Percentiles rank a stretch among this genome's conserved stretches.
phyloP scores from a whole-genome alignment of 768 basidiomycete genomes.

The Lactarius deliciosus region DNA sequence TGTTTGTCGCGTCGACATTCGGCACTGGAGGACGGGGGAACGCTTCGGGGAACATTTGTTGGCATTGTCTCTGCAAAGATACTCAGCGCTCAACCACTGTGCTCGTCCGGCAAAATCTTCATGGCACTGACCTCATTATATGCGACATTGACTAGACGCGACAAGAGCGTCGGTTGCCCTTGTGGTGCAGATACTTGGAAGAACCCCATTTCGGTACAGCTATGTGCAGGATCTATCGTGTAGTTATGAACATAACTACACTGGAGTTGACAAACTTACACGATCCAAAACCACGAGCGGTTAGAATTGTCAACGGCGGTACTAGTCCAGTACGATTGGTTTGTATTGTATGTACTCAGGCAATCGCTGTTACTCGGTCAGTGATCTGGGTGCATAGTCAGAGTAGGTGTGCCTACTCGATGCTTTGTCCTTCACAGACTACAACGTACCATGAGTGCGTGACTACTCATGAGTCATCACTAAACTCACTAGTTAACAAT shows the following conservation, averaged over 20 bases:
- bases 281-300: neutral
- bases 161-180: slow-evolving; percentile 41
- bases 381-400: neutral
- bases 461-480: neutral
- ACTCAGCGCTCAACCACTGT: neutral
- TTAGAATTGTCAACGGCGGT: slow-evolving; percentile 30
- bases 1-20: slow-evolving; percentile 9
- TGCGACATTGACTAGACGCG: slow-evolving; percentile 9
- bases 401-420: neutral
- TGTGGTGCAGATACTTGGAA: too few relatives aligned
- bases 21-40: too few relatives aligned
- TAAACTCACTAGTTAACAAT: neutral
- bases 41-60: neutral
- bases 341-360: slow-evolving; percentile 44
- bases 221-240: too few relatives aligned
- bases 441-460: neutral
- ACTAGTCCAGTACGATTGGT: slow-evolving; percentile 45
- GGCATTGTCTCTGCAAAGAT: neutral
- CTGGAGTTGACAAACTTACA: too few relatives aligned
- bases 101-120: neutral
- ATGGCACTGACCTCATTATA: neutral
- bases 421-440: slow-evolving; percentile 8
- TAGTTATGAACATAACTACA: too few relatives aligned
- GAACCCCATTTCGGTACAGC: too few relatives aligned
- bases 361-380: slow-evolving; percentile 34